Conservation (phyloP, 2,329 filamentous ascomycete genomes). For the Rhynchosporium graminicola region DNA sequence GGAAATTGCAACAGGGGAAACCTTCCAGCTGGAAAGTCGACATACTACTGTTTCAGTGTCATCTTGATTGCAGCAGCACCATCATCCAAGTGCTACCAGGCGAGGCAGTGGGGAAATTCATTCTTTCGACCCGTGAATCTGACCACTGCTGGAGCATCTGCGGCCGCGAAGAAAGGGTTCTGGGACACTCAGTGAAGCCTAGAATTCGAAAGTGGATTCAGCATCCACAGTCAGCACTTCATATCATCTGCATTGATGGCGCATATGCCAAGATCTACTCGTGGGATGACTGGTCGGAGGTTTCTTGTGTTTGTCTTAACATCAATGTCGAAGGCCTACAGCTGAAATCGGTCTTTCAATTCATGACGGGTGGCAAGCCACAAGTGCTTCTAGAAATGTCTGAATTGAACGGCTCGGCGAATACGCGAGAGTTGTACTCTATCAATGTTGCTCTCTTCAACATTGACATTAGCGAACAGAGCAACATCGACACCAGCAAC, state of each 20-base stretch:
- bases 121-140: slow-evolving; percentile 40
- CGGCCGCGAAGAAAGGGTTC: slow-evolving; percentile 33
- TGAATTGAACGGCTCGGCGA: slow-evolving; percentile 26
- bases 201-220: slow-evolving; percentile 34
- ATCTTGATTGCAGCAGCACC: slow-evolving; percentile 32
- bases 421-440: slow-evolving; percentile 22
- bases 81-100: slow-evolving; percentile 37
- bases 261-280: slow-evolving; percentile 32
- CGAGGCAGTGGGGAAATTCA: slow-evolving; percentile 37
- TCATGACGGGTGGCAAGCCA: slow-evolving; percentile 18
- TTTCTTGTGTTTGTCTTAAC: slow-evolving; percentile 25
- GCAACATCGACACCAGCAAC: slow-evolving; percentile 17
- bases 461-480: slow-evolving; percentile 7
- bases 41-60: slow-evolving; percentile 26
- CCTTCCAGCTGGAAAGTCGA: slow-evolving; percentile 9
- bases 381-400: slow-evolving; percentile 33
- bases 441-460: slow-evolving; percentile 27
- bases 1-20: slow-evolving; percentile 18
- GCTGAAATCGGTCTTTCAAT: slow-evolving; percentile 33
- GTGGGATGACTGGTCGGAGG: slow-evolving; percentile 39
- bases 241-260: slow-evolving; percentile 39
- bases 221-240: slow-evolving; percentile 31
- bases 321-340: slow-evolving; percentile 24
- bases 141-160: slow-evolving; percentile 40
- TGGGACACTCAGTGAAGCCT: slow-evolving; percentile 30